Base-by-base conservation (phyloP, 225 moss, liverwort and hornwort genomes). In the Bryum argenteum region DNA sequence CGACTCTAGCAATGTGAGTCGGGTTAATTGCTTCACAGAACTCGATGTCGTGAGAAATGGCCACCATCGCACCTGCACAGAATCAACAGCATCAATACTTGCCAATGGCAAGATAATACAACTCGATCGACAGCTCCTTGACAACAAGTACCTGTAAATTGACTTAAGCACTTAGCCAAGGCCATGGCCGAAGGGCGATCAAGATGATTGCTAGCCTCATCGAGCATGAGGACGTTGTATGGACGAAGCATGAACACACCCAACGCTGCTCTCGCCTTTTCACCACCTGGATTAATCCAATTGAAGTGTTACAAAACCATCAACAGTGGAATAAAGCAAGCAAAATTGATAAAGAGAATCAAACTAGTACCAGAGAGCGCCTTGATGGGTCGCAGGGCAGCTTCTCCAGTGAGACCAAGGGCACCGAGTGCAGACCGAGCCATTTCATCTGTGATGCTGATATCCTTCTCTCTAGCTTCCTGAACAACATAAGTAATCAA, bases 191-290 rank as follows among this genome's bases (percentile, higher is more conserved):
- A 97, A 44, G 90, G 84, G 67, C 91, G 96, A 75, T 97, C 96
- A 47, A 97, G 89, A 69, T 97, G 96, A 73, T 97, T 97, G 79
- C 96, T 97, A 60, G 96, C 93, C 89, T 97, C 96, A 58, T 97
- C 96, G 55, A 97, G 80, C 77, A 97, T 91, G 75, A 97, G 78
- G 58, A 88, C 88, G 52, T 97, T 97, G 79, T 92, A 97, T 41
- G 96, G 96, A 41, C 94, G 90, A 43, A 97, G 86, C 90, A 97
- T 92, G 69, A 97, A 97, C 72, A 94, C 96, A 33, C 96, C 96
- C 68, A 97, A 65, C 42, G 96, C 96, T 66, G 92, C 96, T 59
- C 96, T 90, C 47, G 96, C 96, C 75, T 94, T 97, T 80, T 97
- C 96, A 79, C 94, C 96, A 65, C 96, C 96, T 93, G 75, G 52